Evolutionary conservation across 164 flowering plant species (phyloP), one percentile per base, ranked within the genome.

Genomic region (Piper betle): DNA sequence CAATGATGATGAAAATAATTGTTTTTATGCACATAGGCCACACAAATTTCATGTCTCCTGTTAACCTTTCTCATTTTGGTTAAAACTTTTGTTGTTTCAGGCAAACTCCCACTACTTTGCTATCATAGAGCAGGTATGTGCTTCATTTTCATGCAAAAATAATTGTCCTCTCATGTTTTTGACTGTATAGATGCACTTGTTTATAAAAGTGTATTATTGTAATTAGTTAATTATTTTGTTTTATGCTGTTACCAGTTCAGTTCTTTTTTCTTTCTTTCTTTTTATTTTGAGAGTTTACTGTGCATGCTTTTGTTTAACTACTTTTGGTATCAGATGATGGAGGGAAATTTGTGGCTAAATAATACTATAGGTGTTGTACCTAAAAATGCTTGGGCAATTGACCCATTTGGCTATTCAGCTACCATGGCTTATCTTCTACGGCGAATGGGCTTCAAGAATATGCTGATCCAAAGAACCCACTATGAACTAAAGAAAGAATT

Each of bases 341-440:
- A 94, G 76, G 99, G 99, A n/a, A 94, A 94, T 72, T 79, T 84
- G 82, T 91, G 99, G 99, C 72, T 94, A 68, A 86, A 88, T 73
- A 91, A 91, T 16, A 94, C 96, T 52, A 66, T 88, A 68, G 99
- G 99, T 39, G 70, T 91, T 74, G 71, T 94, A 67, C 99, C 99
- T 1, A 91, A 84, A 74, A 94, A 94, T 75, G 82, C 99, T 46
- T 94, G 99, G 97, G 86, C 99, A 39, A 94, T 94, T 58, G 99
- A 94, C 77, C 99, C 99, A 48, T 91, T 94, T 79, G 99, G 99
- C 62, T 91, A 94, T 74, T 94, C 99, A 10, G 69, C 99, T 53
- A 88, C 99, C 40, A 94, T 94, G 99, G 95, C 99, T 53, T 94
- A 94, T 80, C 93, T 94, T 68, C 90, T 94, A 38, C 88, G 99